phyloP scores from a whole-genome alignment of 2,329 filamentous ascomycete genomes.

The Epichloe typhina region DNA sequence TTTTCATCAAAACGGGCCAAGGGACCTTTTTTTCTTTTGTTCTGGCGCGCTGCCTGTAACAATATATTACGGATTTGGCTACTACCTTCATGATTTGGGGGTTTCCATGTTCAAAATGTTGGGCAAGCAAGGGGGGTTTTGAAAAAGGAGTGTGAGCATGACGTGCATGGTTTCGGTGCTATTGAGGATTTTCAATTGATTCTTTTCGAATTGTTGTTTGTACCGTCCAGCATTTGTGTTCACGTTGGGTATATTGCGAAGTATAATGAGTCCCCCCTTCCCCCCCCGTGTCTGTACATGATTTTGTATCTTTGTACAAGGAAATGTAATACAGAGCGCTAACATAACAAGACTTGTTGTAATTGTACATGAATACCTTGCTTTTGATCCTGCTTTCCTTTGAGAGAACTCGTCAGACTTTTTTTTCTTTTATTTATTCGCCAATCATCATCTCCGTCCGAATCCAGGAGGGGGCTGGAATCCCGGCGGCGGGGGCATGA shows the following conservation, averaged over 20 bases:
- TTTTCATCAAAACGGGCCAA: not conserved
- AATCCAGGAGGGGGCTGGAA: conserved; percentile 35
- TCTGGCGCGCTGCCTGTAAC: too few species aligned
- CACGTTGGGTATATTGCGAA: too few species aligned
- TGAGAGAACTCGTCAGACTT: not conserved
- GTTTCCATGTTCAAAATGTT: not conserved
- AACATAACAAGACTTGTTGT: not conserved
- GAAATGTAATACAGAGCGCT: not conserved
- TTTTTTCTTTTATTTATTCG: not conserved
- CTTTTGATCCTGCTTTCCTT: not conserved
- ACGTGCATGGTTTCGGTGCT: not conserved
- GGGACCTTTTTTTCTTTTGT: too few species aligned
- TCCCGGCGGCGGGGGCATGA: conserved; percentile 28
- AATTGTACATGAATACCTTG: not conserved
- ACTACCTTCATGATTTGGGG: not conserved
- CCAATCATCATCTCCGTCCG: conserved; percentile 14
- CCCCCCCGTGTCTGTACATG: not conserved
- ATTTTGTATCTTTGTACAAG: not conserved
- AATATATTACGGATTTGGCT: too few species aligned
- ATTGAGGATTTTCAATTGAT: not conserved
- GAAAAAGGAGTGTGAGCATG: not conserved
- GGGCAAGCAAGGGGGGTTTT: conserved; percentile 1
- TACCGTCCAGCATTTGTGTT: too few species aligned
- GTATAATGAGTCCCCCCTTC: too few species aligned
- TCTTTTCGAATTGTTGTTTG: too few species aligned